phyloP scores from a whole-genome alignment of 306 rosid species.

The Mucuna pruriens region DNA sequence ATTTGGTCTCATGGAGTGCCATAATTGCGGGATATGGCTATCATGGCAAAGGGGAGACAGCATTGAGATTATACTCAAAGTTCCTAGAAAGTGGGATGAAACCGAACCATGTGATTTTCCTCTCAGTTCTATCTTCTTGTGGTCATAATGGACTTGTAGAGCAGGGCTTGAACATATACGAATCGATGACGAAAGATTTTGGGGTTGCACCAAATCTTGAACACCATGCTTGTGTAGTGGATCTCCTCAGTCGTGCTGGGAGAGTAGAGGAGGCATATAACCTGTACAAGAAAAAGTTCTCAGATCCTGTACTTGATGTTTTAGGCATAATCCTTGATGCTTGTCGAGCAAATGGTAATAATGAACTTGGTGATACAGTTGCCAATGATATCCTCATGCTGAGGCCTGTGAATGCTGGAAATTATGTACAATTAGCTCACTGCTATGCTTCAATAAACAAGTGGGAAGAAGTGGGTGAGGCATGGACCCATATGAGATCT shows the following conservation, averaged over 20 bases:
- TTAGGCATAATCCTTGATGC: conserved; percentile 78
- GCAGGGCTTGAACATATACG: conserved; percentile 67
- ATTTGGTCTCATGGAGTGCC: conserved; percentile 78
- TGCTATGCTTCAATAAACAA: conserved; percentile 71
- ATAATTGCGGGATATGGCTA: conserved; percentile 74
- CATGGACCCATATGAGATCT: conserved; percentile 76
- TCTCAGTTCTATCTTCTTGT: conserved; percentile 75
- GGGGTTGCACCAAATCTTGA: conserved; percentile 65
- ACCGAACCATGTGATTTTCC: conserved; percentile 77
- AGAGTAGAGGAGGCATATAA: conserved; percentile 71
- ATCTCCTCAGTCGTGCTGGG: conserved; percentile 78
- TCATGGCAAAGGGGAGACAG: conserved; percentile 70
- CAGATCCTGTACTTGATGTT: conserved; percentile 54
- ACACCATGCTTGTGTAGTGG: conserved; percentile 77
- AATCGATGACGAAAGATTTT: conserved; percentile 66
- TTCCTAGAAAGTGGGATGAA: conserved; percentile 56
- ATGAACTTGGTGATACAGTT: conserved; percentile 54
- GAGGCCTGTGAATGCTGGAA: conserved; percentile 67
- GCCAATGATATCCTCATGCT: conserved; percentile 58
- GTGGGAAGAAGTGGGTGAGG: conserved; percentile 77
- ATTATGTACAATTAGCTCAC: conserved; percentile 71
- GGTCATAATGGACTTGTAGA: conserved; percentile 76
- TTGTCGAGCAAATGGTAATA: conserved; percentile 57
- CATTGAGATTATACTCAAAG: conserved; percentile 62
- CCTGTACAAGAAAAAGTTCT: conserved; percentile 57